Evolutionary conservation across 1,139 yeast species (phyloP), one percentile per base, ranked within the genome.

Genomic region (Debaryomycetaceae sp.): DNA sequence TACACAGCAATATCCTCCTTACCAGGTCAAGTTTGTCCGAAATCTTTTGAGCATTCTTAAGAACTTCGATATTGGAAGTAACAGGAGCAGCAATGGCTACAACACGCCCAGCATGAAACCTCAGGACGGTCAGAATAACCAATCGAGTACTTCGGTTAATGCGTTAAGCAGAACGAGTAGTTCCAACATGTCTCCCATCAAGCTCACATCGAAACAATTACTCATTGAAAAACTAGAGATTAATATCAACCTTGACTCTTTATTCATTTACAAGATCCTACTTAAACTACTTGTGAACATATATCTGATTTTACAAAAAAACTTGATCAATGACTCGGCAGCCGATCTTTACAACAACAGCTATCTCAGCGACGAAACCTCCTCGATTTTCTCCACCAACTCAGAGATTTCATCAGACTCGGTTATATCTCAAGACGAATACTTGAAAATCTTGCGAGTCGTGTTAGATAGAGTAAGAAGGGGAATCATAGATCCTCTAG

Each of bases 201-300:
- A 65, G 44, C 54, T 72, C 40, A 68, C 59, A 42, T 66, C 75
- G 9, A 63, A 63, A 35, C 78, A 72, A 43, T 57, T 72, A 37
- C 58, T 70, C 35, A 70, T 72, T 31, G 78, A 72, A 46, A 72
- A 71, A 50, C 53, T 72, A 37, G 78, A 72, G 44, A 70, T 72
- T 36, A 72, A 71, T 44, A 71, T 72, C 37, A 54, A 60, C 19
- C 57, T 72, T 39, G 78, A 72, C 46, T 59, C 58, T 19, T 51
- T 71, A 34, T 72, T 72, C 48, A 68, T 68, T 6, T 68, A 60
- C 52, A 70, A 68, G 47, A 63, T 64, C 30, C 54, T 66, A 37
- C 50, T 71, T 33, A 58, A 62, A 45, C 48, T 71, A 36, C 45
- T 70, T 9, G 42, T 61, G n/a, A 51, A 53, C 39, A 59, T 71